Evolutionary conservation across 768 basidiomycete genomes (phyloP).

Genomic region (Cystofilobasidium ferigula): DNA sequence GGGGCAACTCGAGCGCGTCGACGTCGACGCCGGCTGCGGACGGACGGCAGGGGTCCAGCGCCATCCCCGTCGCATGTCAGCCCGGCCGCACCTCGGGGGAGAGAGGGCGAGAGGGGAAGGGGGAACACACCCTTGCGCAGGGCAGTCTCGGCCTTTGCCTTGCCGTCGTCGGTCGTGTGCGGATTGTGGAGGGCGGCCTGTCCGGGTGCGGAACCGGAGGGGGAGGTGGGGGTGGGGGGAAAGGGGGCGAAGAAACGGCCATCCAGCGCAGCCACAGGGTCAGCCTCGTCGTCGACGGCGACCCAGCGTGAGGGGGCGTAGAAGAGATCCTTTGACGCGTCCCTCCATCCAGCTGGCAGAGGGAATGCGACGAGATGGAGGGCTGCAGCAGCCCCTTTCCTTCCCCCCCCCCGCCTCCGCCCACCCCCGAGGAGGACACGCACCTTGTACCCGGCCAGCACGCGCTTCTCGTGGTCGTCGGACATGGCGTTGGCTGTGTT

Average conservation of each 20-base stretch:
- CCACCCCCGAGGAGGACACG: background rate
- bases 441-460: background rate
- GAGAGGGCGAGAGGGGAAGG: background rate
- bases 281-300: background rate
- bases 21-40: no score
- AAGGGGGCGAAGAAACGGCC: background rate
- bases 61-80: no score
- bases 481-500: background rate
- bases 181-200: background rate
- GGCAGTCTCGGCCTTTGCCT: background rate
- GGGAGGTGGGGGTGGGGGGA: background rate
- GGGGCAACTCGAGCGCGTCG: no score
- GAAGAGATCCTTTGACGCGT: no score
- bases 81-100: no score
- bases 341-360: no score
- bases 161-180: background rate
- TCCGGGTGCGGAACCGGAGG: background rate
- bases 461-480: background rate
- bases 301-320: background rate
- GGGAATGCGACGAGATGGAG: no score
- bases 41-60: background rate
- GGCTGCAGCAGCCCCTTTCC: no score
- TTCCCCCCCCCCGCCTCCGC: no score
- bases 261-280: background rate
- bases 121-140: background rate